Percentiles rank a stretch among this genome's conserved stretches.
Evolutionary conservation across 192 early-diverging fungal species (phyloP).

Genomic region (Dimargaris cristalligena): DNA sequence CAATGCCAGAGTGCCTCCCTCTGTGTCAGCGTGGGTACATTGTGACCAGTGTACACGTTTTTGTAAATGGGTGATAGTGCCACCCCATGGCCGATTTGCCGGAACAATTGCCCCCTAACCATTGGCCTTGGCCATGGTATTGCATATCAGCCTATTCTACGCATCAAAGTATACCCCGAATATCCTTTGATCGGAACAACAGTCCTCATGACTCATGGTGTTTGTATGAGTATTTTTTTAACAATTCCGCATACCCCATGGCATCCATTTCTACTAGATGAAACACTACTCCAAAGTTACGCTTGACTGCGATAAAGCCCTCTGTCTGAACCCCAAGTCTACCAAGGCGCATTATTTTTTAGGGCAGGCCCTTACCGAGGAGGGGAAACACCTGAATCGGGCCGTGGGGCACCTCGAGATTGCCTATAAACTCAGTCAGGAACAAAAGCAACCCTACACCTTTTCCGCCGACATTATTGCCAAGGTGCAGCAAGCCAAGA

Average conservation of each 20-base stretch:
- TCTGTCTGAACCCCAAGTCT: neutral
- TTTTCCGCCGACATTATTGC: neutral
- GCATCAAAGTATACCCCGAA: too few species aligned
- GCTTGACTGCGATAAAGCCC: neutral
- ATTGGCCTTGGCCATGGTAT: too few species aligned
- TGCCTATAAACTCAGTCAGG: neutral
- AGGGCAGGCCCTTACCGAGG: neutral
- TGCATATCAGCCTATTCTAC: too few species aligned
- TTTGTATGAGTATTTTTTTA: too few species aligned
- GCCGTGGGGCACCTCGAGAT: neutral
- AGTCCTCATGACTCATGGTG: too few species aligned
- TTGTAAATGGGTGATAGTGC: too few species aligned
- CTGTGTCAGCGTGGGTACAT: neutral
- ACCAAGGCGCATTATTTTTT: conserved; percentile 5
- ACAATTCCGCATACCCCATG: too few species aligned
- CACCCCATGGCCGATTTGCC: too few species aligned
- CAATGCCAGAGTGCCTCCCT: neutral
- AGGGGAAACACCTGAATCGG: neutral
- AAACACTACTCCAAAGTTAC: neutral
- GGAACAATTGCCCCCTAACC: too few species aligned
- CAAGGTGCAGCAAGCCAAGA: neutral
- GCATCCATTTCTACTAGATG: too few species aligned
- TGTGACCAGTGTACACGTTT: too few species aligned
- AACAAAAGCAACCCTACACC: neutral
- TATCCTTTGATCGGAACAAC: too few species aligned